phyloP scores from a whole-genome alignment of 768 basidiomycete species.

The Boletus tylopilopsis region DNA sequence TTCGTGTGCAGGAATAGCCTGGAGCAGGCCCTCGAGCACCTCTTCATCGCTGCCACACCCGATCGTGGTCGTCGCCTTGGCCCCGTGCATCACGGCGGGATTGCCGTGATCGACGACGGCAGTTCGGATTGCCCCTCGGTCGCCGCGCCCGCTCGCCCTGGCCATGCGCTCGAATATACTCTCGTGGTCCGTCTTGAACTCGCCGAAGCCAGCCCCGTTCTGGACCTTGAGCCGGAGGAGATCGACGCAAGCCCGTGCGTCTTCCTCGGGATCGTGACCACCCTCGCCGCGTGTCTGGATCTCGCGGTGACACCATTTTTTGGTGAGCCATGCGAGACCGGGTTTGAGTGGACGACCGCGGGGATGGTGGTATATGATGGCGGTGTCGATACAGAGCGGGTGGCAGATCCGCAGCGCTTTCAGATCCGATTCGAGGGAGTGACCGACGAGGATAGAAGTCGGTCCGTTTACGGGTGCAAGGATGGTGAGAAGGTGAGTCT shows the following conservation, averaged over 20 bases:
- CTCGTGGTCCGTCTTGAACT: constrained; percentile 76
- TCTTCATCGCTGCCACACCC: constrained; percentile 77
- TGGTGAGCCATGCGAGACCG: constrained; percentile 93
- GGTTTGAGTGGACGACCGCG: constrained; percentile 92
- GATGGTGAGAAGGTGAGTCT: constrained; percentile 60
- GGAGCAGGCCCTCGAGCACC: constrained; percentile 65
- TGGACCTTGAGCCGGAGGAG: constrained; percentile 79
- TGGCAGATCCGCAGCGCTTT: constrained; percentile 85
- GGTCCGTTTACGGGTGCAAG: constrained; percentile 49
- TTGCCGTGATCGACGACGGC: constrained; percentile 88
- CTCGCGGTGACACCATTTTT: constrained; percentile 87
- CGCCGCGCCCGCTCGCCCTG: constrained; percentile 44
- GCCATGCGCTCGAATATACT: constrained; percentile 84
- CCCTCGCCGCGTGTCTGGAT: constrained; percentile 84
- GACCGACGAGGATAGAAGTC: constrained; percentile 83
- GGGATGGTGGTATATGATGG: constrained; percentile 87
- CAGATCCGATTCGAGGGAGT: constrained; percentile 94
- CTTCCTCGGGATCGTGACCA: constrained; percentile 94
- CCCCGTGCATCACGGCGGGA: constrained; percentile 78
- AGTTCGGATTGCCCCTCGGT: constrained; percentile 42
- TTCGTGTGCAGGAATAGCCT: constrained; percentile 60
- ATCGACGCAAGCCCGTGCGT: constrained; percentile 85
- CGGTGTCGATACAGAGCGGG: constrained; percentile 87
- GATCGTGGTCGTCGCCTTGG: constrained; percentile 74
- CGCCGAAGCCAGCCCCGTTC: constrained; percentile 76